Percentiles rank a stretch among this genome's conserved stretches.
Evolutionary conservation across 352 stramenopile species (phyloP).

Genomic region (Phytophthora cactorum): DNA sequence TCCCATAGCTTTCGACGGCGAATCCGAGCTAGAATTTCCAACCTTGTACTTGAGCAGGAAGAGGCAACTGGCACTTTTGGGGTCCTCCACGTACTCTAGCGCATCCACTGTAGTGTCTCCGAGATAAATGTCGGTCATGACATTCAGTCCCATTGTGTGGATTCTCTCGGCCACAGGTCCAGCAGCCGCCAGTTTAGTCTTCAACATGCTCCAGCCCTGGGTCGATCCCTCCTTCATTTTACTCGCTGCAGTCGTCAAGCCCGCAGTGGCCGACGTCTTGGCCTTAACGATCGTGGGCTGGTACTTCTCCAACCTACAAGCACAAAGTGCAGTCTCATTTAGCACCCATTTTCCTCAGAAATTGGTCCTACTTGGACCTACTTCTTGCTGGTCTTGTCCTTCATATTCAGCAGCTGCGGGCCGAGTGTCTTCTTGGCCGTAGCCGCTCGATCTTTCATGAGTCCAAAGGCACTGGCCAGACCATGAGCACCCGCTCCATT

Average conservation of each 20-base stretch:
- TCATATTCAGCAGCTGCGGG: constrained; percentile 61
- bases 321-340: constrained; percentile 15
- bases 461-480: constrained; percentile 43
- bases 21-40: constrained; percentile 6
- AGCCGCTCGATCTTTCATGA: constrained; percentile 61
- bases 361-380: constrained; percentile 8
- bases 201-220: constrained; percentile 82
- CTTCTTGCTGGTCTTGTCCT: constrained; percentile 61
- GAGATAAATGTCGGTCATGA: constrained; percentile 74
- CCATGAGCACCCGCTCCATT: constrained; percentile 12
- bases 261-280: constrained; percentile 63
- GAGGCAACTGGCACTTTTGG: constrained; percentile 42
- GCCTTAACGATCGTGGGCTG: constrained; percentile 80
- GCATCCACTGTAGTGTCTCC: constrained; percentile 62
- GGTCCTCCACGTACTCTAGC: constrained; percentile 57
- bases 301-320: constrained; percentile 64
- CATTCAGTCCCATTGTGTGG: constrained; percentile 74
- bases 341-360: constrained; percentile 10
- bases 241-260: constrained; percentile 30
- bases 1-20: constrained; percentile 37
- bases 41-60: constrained; percentile 73
- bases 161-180: constrained; percentile 78
- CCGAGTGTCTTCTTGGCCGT: constrained; percentile 61
- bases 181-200: constrained; percentile 74
- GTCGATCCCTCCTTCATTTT: constrained; percentile 78